Base-by-base conservation (phyloP, 2,329 filamentous ascomycete species). In the Juglanconis juglandina region DNA sequence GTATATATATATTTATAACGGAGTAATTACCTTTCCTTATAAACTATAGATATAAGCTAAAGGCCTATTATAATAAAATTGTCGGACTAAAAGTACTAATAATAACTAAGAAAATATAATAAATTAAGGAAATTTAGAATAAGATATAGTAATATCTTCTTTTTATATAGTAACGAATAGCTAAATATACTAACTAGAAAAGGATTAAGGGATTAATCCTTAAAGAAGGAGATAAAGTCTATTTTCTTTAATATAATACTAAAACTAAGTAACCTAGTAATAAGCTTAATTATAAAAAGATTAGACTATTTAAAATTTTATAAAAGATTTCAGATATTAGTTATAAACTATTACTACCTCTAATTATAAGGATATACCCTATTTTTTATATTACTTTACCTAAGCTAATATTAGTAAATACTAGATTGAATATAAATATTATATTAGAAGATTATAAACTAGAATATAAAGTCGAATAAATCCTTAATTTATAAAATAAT, bases 191-290 rank as follows among this genome's bases (percentile, higher is more conserved):
- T 4, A 53, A 53, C n/a, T 4, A 11, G 5, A 53, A 41, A 42
- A 53, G 51, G 51, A 53, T 53, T 41, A 11, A 53, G 37, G 37
- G 37, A 53, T 35, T 11, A 53, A 42, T 42, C 51, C 37, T 53
- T 14, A 13, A 53, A 35, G 33, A 53, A n/a, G 37, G 37, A 42
- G 37, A 42, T 53, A 53, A 42, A 41, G 37, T 53, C 51, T 53
- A 53, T n/a, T n/a, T 53, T 53, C 13, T 49, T 32, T n/a, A n/a
- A 24, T 14, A 5, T 13, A 50, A 50, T 56, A 80, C 79, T 61
- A 50, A 48, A 58, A 66, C 52, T 53, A 66, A 60, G 41, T 14
- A 39, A 61, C 44, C 30, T 24, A 62, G 35, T 44, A 51, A 65
- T 37, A 66, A 67, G 58, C 50, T 65, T 10, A 32, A 68, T 33